Base-by-base conservation (phyloP, 163 green algal species). In the Volvox carteri region DNA sequence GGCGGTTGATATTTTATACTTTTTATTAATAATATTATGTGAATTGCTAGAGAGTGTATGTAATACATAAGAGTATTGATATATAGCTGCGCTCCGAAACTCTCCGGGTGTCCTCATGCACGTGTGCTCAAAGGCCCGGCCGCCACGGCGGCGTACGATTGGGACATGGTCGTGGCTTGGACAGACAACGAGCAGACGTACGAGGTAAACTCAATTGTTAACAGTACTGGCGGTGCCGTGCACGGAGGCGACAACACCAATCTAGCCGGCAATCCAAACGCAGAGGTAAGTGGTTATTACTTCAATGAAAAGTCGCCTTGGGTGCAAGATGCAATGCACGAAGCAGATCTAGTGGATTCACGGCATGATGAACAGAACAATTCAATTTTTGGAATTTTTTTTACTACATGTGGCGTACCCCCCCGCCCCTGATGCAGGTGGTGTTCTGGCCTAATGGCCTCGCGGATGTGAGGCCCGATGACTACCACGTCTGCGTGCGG, bases 101-200 rank as follows among this genome's bases (percentile, higher is more conserved):
- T n/a, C n/a, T n/a, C n/a, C n/a, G n/a, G n/a, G n/a, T n/a, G n/a
- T n/a, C n/a, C n/a, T n/a, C n/a, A n/a, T n/a, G n/a, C n/a, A n/a
- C 48, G 11, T 58, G 48, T 14, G 14, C 11, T 23, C 60, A 33
- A 72, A 75, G 65, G 65, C 12, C 30, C 65, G 18, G 65, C 65
- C 35, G 65, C 30, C 1, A 75, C 30, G 18, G 65, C 65, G 11
- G 46, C 30, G 33, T 78, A 78, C 39, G 70, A 78, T 41, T 78
- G 70, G 70, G 70, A 78, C 70, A 78, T 78, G 70, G 70, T 56
- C 16, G 70, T 78, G 5, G 19, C 70, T 2, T 78, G 70, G 70
- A 78, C 8, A 18, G 16, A 37, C 21, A 4, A 35, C 1, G 14
- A 42, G 39, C 70, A 33, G 37, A 35, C 39, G 4, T 78, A 78